phyloP scores from a whole-genome alignment of 495 filamentous ascomycete genomes.

The Peziza echinospora region DNA sequence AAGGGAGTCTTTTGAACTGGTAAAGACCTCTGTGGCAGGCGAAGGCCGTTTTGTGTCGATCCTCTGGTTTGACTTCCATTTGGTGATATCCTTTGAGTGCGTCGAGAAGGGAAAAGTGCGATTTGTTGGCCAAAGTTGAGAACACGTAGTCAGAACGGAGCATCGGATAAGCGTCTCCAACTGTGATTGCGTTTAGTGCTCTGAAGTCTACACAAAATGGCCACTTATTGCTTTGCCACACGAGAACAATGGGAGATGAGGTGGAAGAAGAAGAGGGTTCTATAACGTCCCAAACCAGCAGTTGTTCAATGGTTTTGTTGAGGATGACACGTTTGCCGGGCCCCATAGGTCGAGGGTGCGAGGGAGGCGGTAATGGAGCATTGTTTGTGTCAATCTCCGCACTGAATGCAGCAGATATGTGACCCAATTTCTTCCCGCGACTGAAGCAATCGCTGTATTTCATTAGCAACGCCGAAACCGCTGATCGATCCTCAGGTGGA shows the following conservation, averaged over 20 bases:
- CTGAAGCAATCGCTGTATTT: not conserved
- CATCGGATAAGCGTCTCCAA: not conserved
- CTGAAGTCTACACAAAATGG: constrained; percentile 3
- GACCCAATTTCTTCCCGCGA: not conserved
- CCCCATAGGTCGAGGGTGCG: not conserved
- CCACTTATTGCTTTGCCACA: constrained; percentile 1
- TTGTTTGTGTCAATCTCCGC: no score
- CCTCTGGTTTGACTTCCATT: not conserved
- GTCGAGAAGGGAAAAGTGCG: not conserved
- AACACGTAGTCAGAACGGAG: not conserved
- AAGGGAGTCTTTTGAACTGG: not conserved
- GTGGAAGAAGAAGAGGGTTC: not conserved
- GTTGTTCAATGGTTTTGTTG: not conserved
- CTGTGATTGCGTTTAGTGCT: not conserved
- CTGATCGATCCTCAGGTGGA: not conserved
- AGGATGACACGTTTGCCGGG: not conserved
- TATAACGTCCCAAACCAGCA: not conserved
- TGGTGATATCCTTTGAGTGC: not conserved
- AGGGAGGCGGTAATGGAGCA: not conserved
- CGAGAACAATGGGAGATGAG: not conserved
- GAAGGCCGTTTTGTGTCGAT: not conserved
- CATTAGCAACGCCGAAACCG: not conserved
- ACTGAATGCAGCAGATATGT: not conserved
- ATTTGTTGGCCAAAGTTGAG: not conserved
- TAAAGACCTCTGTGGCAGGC: not conserved